Base-by-base conservation (phyloP, 805 yeast species). In the Kodamaea kaohsiungensis region DNA sequence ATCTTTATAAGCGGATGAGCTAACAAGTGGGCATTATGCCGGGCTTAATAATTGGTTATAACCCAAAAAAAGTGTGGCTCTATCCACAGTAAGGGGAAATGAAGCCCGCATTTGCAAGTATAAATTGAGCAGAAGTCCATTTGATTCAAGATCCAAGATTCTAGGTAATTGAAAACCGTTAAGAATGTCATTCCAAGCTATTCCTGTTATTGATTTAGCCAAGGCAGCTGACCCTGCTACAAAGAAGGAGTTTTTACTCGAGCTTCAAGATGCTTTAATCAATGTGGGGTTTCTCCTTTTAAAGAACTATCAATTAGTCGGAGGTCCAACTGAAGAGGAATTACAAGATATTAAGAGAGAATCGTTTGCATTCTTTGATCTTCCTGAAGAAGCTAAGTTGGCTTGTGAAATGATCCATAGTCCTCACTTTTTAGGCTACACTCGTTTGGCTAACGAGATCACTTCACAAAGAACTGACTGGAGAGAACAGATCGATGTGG, bases 401-500 rank as follows among this genome's bases (percentile, higher is more conserved):
- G 62, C 69, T 46, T 73, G 76, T 53, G 86, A 78, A 46, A 83
- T 80, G 88, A 77, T 72, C 47, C 72, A 75, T 58, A 81, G 80
- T 56, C 83, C 84, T 5, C 86, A 84, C 59, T 84, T 85, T 59
- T 74, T 78, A 61, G 89, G 86, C 4, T 85, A 78, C 70, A 78
- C 83, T 30, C 68, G 76, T 38, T 68, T 84, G 19, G 87, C 85
- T 6, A 81, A 82, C 54, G 88, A 84, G 60, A 77, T 80, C 50
- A 83, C 88, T 0, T 82, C 83, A 10, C 69, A 70, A 18, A 69
- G 70, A 22, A 73, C 80, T 2, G 89, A 84, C 61, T 77, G 84
- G 77, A 69, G 88, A 53, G 89, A 84, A 60, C 88, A 85, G 65
- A 78, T 80, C 55, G 88, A 84, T 61, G 69, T 84, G 53, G 87